phyloP scores from a whole-genome alignment of 2,329 filamentous ascomycete species.

The Tolypocladium tropicale region DNA sequence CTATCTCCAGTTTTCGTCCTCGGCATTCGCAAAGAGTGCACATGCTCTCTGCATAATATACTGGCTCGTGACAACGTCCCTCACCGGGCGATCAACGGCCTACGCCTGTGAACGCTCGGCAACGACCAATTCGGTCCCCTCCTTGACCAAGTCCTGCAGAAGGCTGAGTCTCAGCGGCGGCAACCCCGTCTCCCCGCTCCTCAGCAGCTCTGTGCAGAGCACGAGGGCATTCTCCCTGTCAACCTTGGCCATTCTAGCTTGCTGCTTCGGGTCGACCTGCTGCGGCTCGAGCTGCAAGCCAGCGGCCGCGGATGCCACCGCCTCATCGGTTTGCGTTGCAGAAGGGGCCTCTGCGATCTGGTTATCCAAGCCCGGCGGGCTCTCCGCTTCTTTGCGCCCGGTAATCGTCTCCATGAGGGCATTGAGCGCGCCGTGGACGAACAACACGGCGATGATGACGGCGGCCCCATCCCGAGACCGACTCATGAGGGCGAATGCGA shows the following conservation, averaged over 20 bases:
- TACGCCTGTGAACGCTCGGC: constrained; percentile 8
- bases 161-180: constrained; percentile 24
- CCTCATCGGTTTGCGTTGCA: constrained; percentile 6
- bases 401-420: constrained; percentile 39
- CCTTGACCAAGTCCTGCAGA: constrained; percentile 38
- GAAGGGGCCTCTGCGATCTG: constrained; percentile 9
- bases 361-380: constrained; percentile 5
- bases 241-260: constrained; percentile 35
- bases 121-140: constrained; percentile 37
- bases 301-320: constrained; percentile 14
- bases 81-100: not conserved
- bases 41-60: not conserved
- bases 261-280: constrained; percentile 32
- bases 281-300: constrained; percentile 34
- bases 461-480: constrained; percentile 38
- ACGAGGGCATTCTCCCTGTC: constrained; percentile 54
- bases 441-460: constrained; percentile 32
- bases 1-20: too few species aligned
- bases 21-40: not conserved
- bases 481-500: constrained; percentile 51
- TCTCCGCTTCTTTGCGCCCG: constrained; percentile 22
- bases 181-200: constrained; percentile 29
- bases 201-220: constrained; percentile 44
- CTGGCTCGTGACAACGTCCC: not conserved
- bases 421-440: constrained; percentile 29